These are phyloP conservation scores for Tagetes erecta DNA, from an alignment of 129 eudicot genomes.

Conservation along the genomic window DNA sequence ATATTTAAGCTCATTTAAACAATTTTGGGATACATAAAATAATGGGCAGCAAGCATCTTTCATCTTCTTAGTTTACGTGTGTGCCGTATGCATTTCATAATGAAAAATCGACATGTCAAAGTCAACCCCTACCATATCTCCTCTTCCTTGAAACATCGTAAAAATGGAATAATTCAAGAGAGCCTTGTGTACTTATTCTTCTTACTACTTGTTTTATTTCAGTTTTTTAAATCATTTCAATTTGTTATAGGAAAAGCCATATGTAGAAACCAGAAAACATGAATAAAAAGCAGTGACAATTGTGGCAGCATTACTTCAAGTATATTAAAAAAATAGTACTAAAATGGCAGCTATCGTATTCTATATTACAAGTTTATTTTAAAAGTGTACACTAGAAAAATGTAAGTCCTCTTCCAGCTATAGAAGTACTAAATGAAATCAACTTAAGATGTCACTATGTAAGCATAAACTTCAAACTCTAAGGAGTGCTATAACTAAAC, in stretches of 20 bases:
- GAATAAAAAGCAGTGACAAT: background rate
- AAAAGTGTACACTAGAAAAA: background rate
- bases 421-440: background rate
- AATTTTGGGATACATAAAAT: background rate
- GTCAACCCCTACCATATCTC: background rate
- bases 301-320: background rate
- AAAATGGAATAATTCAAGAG: background rate
- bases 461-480: background rate
- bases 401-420: background rate
- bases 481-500: background rate
- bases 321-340: background rate
- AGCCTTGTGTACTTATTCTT: background rate
- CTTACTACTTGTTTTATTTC: background rate
- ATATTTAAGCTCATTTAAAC: background rate
- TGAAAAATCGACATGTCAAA: background rate
- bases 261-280: background rate
- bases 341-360: background rate
- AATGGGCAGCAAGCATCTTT: background rate
- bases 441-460: background rate
- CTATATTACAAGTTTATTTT: background rate
- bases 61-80: background rate
- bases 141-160: slow-evolving; percentile 3
- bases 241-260: background rate
- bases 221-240: background rate
- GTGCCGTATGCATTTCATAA: slow-evolving; percentile 3